phyloP scores from a whole-genome alignment of 192 early-diverging fungal species.

The Entophlyctis luteolus region DNA sequence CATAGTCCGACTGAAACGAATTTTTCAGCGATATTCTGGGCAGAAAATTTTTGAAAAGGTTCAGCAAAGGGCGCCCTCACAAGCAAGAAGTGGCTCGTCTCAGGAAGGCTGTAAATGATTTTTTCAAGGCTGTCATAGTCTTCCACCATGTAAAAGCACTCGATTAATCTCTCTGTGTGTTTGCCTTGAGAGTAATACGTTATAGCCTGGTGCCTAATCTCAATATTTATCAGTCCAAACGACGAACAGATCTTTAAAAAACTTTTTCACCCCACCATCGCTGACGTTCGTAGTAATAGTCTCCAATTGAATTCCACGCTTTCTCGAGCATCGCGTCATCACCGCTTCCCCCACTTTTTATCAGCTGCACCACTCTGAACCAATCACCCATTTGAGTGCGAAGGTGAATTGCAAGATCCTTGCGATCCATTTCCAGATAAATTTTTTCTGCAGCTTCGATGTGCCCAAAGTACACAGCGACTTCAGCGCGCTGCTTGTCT shows the following conservation, averaged over 20 bases:
- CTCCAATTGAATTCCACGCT: constrained; percentile 52
- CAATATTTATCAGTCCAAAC: not conserved
- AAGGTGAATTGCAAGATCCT: constrained; percentile 55
- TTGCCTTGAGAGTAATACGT: constrained; percentile 56
- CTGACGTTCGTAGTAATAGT: constrained; percentile 54
- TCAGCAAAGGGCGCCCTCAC: constrained; percentile 18
- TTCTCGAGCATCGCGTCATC: constrained; percentile 54
- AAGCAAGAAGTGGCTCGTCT: constrained; percentile 32
- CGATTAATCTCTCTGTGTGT: constrained; percentile 41
- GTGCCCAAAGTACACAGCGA: constrained; percentile 47
- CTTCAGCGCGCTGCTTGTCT: constrained; percentile 51
- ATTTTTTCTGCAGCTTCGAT: constrained; percentile 48
- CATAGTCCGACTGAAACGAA: constrained; percentile 49
- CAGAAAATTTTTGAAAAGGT: not conserved
- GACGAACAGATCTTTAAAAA: not conserved
- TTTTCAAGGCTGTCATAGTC: constrained; percentile 52
- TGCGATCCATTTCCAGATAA: constrained; percentile 57
- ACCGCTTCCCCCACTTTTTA: constrained; percentile 52
- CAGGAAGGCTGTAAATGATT: constrained; percentile 36
- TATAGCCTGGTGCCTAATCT: constrained; percentile 46
- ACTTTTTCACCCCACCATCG: constrained; percentile 28
- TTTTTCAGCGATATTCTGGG: constrained; percentile 48
- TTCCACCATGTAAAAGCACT: constrained; percentile 52
- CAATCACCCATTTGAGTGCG: constrained; percentile 53
- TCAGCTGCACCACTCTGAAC: constrained; percentile 57